Evolutionary conservation across 2,329 filamentous ascomycete species (phyloP).

Genomic region (Neopestalotiopsis sp.): DNA sequence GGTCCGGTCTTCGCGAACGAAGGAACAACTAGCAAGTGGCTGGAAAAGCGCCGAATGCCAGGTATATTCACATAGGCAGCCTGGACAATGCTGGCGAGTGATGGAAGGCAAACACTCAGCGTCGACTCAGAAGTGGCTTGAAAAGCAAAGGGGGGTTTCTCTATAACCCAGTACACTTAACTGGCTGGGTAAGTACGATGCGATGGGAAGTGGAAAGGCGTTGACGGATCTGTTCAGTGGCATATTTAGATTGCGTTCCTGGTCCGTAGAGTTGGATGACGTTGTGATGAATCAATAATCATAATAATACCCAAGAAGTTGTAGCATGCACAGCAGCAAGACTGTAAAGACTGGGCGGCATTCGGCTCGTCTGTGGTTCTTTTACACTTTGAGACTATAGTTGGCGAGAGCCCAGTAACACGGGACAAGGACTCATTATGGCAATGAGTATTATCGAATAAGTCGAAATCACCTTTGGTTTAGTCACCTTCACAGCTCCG

Average conservation of each 20-base stretch:
- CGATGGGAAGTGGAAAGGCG: neutral
- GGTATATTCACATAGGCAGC: neutral
- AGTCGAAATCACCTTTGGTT: no score
- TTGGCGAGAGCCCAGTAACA: no score
- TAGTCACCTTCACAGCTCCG: no score
- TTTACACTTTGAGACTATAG: neutral
- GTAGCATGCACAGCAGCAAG: neutral
- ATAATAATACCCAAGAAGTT: neutral
- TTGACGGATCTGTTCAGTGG: conserved; percentile 1
- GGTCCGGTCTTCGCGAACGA: neutral
- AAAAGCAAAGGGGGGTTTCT: neutral
- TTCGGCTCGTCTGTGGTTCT: neutral
- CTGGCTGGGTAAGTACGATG: neutral
- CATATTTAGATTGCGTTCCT: neutral
- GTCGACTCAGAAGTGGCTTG: neutral
- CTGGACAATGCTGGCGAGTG: neutral
- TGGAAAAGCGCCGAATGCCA: neutral
- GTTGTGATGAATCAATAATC: neutral
- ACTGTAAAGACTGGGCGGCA: neutral
- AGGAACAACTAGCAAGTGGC: neutral
- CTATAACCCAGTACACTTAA: neutral
- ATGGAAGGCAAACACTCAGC: neutral
- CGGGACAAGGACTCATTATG: no score
- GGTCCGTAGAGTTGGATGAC: neutral
- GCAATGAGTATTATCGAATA: no score